Conservation (phyloP, 2,329 filamentous ascomycete species). For the Venturia aucupariae region DNA sequence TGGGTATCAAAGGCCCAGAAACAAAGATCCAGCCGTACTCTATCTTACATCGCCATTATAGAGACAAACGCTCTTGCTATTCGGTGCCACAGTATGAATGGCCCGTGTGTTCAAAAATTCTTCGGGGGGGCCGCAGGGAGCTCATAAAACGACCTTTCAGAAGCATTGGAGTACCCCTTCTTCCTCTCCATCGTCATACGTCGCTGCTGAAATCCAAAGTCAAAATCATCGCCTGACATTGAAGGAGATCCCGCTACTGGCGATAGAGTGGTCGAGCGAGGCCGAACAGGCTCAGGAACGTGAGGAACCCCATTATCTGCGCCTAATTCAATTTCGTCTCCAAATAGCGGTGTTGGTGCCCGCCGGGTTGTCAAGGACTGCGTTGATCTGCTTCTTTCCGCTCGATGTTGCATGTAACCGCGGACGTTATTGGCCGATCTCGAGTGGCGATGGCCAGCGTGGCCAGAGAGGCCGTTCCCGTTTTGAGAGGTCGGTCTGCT, state of each 20-base stretch:
- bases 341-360: conserved; percentile 3
- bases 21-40: neutral
- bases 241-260: neutral
- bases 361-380: neutral
- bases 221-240: neutral
- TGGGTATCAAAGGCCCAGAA: neutral
- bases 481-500: neutral
- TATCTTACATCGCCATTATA: neutral
- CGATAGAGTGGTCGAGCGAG: neutral
- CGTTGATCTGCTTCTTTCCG: neutral
- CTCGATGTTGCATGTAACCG: conserved; percentile 5
- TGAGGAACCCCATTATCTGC: neutral
- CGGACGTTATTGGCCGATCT: neutral
- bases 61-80: neutral
- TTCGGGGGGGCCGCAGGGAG: neutral
- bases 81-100: neutral
- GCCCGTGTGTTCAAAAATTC: neutral
- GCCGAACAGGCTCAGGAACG: neutral
- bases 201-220: conserved; percentile 1
- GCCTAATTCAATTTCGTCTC: neutral
- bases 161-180: neutral
- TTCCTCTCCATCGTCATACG: neutral
- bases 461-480: neutral
- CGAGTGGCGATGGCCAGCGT: neutral
- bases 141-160: neutral